A percentile compares a stretch with the other conserved stretches of the same genome.
Conservation (phyloP, 1,139 yeast genomes). For the Geotrichum macrosporum region DNA sequence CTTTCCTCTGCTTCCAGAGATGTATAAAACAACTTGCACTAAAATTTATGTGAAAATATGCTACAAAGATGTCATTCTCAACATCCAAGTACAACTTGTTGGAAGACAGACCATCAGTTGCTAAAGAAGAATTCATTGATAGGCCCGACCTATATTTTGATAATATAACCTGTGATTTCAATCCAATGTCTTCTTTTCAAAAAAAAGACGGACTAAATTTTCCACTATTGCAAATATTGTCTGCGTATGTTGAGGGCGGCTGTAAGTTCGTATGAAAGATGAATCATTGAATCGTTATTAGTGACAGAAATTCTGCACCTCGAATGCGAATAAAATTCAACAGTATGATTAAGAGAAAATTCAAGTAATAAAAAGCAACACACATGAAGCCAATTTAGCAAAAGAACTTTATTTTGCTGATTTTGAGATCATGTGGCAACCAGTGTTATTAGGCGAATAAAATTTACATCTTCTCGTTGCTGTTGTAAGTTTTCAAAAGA, state of each 20-base stretch:
- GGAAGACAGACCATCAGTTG: conserved; percentile 33
- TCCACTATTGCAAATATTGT: conserved; percentile 7
- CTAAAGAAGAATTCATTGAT: conserved; percentile 42
- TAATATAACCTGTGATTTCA: conserved; percentile 77
- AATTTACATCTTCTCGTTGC: conserved; percentile 62
- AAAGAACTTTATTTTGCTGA: conserved; percentile 62
- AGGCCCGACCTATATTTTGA: conserved; percentile 66
- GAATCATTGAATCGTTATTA: conserved; percentile 84
- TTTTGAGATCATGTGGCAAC: conserved; percentile 68
- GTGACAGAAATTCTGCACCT: conserved; percentile 80
- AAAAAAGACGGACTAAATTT: conserved; percentile 60
- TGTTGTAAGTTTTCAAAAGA: conserved; percentile 6
- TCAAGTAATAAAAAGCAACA: conserved; percentile 65
- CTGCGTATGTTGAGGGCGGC: neutral
- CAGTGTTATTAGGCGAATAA: conserved; percentile 73
- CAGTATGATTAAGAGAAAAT: conserved; percentile 59
- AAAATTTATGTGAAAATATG: no score
- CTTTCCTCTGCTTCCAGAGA: conserved; percentile 6
- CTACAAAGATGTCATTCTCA: no score
- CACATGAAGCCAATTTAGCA: conserved; percentile 57
- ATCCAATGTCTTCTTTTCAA: conserved; percentile 62
- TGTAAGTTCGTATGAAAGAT: conserved; percentile 44
- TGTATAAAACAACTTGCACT: no score
- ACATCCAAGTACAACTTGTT: no score
- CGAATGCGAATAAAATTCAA: conserved; percentile 53